phyloP scores from a whole-genome alignment of 2,329 filamentous ascomycete genomes.

The Rhynchosporium secalis region DNA sequence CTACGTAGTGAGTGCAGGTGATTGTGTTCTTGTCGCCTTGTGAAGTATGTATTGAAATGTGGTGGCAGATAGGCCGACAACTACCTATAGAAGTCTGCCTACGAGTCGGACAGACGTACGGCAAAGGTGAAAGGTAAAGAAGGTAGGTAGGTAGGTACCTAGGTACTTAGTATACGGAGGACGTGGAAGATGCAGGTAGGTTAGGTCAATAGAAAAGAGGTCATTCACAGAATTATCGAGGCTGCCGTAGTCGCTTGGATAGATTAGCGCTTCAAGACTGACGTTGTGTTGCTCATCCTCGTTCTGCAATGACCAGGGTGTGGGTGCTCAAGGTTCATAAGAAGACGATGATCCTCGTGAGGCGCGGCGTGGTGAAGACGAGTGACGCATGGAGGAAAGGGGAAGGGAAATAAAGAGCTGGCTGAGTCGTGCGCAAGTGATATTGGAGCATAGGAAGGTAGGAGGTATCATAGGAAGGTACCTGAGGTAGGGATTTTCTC shows the following conservation, averaged over 20 bases:
- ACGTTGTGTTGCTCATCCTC: conserved; percentile 27
- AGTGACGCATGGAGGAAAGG: neutral
- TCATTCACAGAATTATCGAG: conserved; percentile 4
- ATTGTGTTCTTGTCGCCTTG: neutral
- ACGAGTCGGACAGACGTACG: neutral
- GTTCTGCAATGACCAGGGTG: conserved; percentile 21
- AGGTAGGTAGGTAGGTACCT: too few relatives aligned
- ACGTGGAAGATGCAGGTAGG: neutral
- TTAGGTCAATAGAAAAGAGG: neutral
- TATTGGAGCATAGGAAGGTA: neutral
- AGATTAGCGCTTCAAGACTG: conserved; percentile 26
- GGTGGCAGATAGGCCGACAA: neutral
- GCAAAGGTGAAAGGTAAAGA: neutral
- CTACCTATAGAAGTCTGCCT: neutral
- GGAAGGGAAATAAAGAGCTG: neutral
- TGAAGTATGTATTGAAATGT: neutral
- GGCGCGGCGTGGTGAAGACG: neutral
- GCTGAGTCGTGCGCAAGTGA: neutral
- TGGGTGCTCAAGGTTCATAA: conserved; percentile 9
- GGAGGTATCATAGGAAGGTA: neutral
- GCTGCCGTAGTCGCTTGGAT: conserved; percentile 24
- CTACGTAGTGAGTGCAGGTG: neutral
- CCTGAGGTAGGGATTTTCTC: neutral
- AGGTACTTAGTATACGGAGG: neutral
- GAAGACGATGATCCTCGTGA: conserved; percentile 7